Base-by-base conservation (phyloP, 371 early-diverging fungal species). In the Mucor mucedo region DNA sequence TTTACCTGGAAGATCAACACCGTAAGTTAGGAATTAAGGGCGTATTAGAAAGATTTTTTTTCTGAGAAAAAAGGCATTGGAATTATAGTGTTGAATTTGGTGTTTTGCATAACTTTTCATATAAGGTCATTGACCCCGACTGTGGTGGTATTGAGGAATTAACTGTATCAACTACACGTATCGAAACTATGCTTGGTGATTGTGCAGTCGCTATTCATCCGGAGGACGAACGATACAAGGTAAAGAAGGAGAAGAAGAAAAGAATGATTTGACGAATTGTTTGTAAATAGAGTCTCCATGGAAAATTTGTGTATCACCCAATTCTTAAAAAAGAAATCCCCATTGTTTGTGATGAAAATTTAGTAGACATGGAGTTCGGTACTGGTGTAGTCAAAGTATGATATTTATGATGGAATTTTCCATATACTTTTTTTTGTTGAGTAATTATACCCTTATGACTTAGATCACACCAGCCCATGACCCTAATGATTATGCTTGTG, bases 101-200 rank as follows among this genome's bases (percentile, higher is more conserved):
- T 48, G 89, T 88, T 13, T 63, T 92, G 21, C 90, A 92, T 58
- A 68, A 85, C 16, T 79, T 93, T 63, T 77, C 84, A 13, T 91
- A 89, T 72, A 84, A 83, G 29, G 66, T 92, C 9, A 82, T 81
- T 13, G 78, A 87, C 62, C 82, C 84, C 9, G 72, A 78, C 42
- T 69, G 74, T 32, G 68, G 79, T 48, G 90, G 78, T 3, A 78
- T 83, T 4, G 64, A 73, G 58, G 82, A 89, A 42, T 75, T 99
- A 39, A 86, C 90, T 32, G 96, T 99, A 11, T 95, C 94, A 7
- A 99, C 99, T 11, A 99, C 99, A 3, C 93, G 99, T 68, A 91
- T 98, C 45, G 99, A 99, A 70, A 99, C 99, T 4, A 98, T 99
- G 91, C 85, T 99, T 11, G 99, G 99, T 52, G 99, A 99, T 80